These are phyloP conservation scores for Saprolegnia parasitica DNA, from an alignment of 352 stramenopile species.

Conservation along the genomic window DNA sequence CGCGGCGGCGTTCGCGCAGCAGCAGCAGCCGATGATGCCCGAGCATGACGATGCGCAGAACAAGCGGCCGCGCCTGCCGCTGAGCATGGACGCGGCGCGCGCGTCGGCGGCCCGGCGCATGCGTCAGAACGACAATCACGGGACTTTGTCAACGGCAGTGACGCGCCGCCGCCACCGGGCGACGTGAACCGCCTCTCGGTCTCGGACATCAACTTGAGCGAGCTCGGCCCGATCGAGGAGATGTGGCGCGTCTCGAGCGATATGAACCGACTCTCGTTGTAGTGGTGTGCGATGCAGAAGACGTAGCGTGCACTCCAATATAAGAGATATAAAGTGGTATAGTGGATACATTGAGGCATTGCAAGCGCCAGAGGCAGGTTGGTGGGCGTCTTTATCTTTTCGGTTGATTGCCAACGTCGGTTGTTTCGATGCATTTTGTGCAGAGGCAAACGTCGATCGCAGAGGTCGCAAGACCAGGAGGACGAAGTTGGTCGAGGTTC, in stretches of 20 bases:
- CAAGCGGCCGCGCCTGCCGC: constrained; percentile 32
- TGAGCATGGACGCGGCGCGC: constrained; percentile 71
- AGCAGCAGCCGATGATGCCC: constrained; percentile 5
- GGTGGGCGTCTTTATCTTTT: too few species aligned
- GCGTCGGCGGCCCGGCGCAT: constrained; percentile 61
- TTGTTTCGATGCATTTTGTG: too few species aligned
- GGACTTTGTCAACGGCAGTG: constrained; percentile 64
- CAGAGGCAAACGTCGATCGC: too few species aligned
- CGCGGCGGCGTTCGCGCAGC: constrained; percentile 29
- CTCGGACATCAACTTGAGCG: constrained; percentile 82
- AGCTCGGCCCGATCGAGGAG: constrained; percentile 76
- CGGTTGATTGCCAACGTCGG: too few species aligned
- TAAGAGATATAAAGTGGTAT: too few species aligned
- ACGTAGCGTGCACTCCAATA: too few species aligned
- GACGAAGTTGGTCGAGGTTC: too few species aligned
- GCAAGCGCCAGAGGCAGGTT: too few species aligned
- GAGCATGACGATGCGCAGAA: neutral
- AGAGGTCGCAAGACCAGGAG: too few species aligned
- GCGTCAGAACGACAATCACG: constrained; percentile 44
- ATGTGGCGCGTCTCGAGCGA: constrained; percentile 81
- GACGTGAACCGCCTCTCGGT: constrained; percentile 75
- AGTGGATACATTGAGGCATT: too few species aligned
- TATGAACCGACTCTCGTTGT: constrained; percentile 80
- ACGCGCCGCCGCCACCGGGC: constrained; percentile 38
- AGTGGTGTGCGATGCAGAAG: neutral